Evolutionary conservation across 108 stramenopile species (phyloP), one percentile per base, ranked within the genome.

Genomic region (Nitzschia sp.): DNA sequence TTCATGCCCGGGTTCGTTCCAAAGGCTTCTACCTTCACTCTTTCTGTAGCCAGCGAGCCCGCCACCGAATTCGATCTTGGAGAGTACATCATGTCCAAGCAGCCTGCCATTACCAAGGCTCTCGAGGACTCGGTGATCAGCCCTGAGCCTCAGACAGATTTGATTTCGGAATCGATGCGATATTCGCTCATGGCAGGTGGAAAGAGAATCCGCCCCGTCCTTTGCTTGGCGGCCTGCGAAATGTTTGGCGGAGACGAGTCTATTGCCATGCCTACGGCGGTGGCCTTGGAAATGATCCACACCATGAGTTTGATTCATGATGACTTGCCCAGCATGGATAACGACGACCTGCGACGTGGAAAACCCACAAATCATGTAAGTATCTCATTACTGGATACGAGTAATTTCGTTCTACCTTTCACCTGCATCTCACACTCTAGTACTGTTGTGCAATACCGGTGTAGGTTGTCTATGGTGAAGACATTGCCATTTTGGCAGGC

Each of bases 231-330:
- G 3, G 95, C 96, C 1, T 93, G 90, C 58, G 97, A 98, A 80
- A 96, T 96, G 95, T 93, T 96, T 54, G 89, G 87, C 17, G 89
- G 82, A 22, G 61, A 77, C 17, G 76, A 87, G 53, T 88, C 87
- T 57, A 77, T 41, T 21, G 94, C 96, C 52, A 95, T 98, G 84
- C 94, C 96, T 8, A 87, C 95, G 9, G 97, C 96, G 11, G 91
- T 96, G n/a, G 86, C 92, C 28, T 55, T 96, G 63, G 97, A 98
- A 81, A 98, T 98, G 97, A 98, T 98, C 63, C 97, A 98, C 69
- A 97, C 97, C 28, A 98, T 98, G 97, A 91, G 89, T 67, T 80
- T 98, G 27, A 98, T 97, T 58, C 97, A 98, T 69, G 97, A 98
- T 72, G 97, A 98, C 81, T 80, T 98, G 77, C 97, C 97, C 3